Conservation (phyloP, 78 protist species). For the Polysphondylium violaceum region DNA sequence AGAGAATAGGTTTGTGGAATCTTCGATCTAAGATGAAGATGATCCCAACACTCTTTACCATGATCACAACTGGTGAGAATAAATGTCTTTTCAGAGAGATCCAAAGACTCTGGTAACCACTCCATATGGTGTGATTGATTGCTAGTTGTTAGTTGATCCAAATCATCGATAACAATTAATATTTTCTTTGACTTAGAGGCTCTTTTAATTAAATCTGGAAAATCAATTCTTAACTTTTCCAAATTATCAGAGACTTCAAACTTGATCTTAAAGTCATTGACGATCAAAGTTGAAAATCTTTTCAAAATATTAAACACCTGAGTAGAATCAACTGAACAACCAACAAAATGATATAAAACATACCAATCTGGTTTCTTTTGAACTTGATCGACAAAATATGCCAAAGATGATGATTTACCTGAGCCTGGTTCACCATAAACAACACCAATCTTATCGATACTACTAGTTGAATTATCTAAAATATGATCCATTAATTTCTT, state of each 20-base stretch:
- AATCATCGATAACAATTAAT: conserved; percentile 41
- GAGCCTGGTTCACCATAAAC: conserved; percentile 70
- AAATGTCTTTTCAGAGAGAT: neutral
- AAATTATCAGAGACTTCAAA: conserved; percentile 4
- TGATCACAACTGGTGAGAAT: conserved; percentile 45
- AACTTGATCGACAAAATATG: conserved; percentile 1
- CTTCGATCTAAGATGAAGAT: conserved; percentile 41
- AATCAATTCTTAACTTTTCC: conserved; percentile 43
- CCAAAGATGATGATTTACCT: conserved; percentile 47
- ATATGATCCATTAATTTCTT: conserved; percentile 20
- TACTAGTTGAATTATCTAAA: neutral
- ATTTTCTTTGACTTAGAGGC: neutral
- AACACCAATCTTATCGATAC: conserved; percentile 18
- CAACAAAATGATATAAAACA: conserved; percentile 55
- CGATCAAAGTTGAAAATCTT: conserved; percentile 13
- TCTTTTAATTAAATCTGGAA: conserved; percentile 24
- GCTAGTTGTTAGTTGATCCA: conserved; percentile 20
- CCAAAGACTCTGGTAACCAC: conserved; percentile 56
- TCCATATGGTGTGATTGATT: conserved; percentile 76
- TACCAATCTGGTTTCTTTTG: neutral
- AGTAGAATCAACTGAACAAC: conserved; percentile 56
- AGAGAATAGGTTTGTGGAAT: conserved; percentile 53
- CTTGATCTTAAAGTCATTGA: neutral
- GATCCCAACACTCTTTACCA: conserved; percentile 67
- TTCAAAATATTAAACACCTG: conserved; percentile 18